Evolutionary conservation across 129 eudicot genomes (phyloP).

Genomic region (Pulicaria dysenterica): DNA sequence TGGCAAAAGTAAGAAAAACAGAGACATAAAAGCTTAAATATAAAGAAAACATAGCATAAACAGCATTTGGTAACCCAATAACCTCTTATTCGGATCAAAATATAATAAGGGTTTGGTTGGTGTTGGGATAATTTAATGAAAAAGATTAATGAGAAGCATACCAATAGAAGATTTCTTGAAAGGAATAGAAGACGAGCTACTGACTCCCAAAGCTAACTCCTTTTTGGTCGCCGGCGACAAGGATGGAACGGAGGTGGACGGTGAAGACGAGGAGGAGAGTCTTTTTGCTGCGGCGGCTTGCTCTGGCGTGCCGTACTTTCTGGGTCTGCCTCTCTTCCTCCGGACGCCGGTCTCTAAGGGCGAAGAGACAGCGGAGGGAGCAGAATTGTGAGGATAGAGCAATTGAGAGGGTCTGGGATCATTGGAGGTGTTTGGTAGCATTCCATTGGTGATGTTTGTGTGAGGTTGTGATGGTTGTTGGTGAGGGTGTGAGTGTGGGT

Average conservation of each 20-base stretch:
- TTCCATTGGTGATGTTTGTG: conserved; percentile 52
- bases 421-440: conserved; percentile 39
- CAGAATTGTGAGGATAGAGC: conserved; percentile 50
- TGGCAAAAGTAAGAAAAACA: neutral
- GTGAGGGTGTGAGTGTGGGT: conserved; percentile 17
- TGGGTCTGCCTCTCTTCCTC: conserved; percentile 71
- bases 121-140: neutral
- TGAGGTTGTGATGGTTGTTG: conserved; percentile 27
- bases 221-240: conserved; percentile 46
- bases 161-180: conserved; percentile 58
- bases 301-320: conserved; percentile 71
- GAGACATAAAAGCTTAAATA: conserved; percentile 3
- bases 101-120: neutral
- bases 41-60: conserved; percentile 10
- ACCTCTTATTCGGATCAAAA: conserved; percentile 12
- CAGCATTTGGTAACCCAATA: neutral
- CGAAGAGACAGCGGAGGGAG: conserved; percentile 56
- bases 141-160: conserved; percentile 22
- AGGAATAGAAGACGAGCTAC: conserved; percentile 36
- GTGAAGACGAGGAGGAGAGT: conserved; percentile 41
- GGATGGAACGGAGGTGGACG: conserved; percentile 35
- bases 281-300: conserved; percentile 68
- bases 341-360: conserved; percentile 52
- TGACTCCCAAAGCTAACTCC: conserved; percentile 36
- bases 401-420: conserved; percentile 41